Percentiles rank a stretch among this genome's conserved stretches.
These are phyloP conservation scores for Zygosaccharomyces bisporus DNA, from an alignment of 805 yeast genomes.

Conservation along the genomic window DNA sequence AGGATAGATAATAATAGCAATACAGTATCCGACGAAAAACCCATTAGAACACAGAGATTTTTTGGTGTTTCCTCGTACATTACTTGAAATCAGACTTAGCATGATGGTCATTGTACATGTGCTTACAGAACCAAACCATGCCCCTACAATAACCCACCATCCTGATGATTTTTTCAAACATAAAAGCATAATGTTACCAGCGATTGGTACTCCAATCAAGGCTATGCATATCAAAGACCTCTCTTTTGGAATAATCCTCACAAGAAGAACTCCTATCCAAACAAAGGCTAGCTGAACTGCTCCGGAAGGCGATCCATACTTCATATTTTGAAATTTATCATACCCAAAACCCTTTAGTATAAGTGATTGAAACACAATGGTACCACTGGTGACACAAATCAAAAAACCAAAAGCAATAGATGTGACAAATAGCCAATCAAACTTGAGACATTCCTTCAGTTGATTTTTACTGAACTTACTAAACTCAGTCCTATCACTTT, in stretches of 20 bases:
- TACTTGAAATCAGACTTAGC: constrained; percentile 11
- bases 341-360: constrained; percentile 40
- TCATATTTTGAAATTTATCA: constrained; percentile 13
- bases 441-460: constrained; percentile 48
- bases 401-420: constrained; percentile 54
- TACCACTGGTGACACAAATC: constrained; percentile 46
- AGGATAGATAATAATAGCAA: constrained; percentile 22
- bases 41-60: constrained; percentile 13
- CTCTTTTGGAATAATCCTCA: constrained; percentile 10
- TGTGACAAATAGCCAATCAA: constrained; percentile 49
- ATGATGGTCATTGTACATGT: constrained; percentile 9
- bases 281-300: constrained; percentile 11
- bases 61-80: constrained; percentile 14
- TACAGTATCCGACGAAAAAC: constrained; percentile 21
- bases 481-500: constrained; percentile 21
- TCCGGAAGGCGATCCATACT: constrained; percentile 5
- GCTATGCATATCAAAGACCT: constrained; percentile 4
- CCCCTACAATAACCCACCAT: constrained; percentile 12
- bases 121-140: constrained; percentile 11
- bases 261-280: constrained; percentile 10
- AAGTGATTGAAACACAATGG: neutral
- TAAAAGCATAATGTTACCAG: constrained; percentile 9
- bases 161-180: constrained; percentile 2
- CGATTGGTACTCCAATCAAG: constrained; percentile 8
- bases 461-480: constrained; percentile 49